Base-by-base conservation (phyloP, 116 monocot species). In the Phalaenopsis hybrid region DNA sequence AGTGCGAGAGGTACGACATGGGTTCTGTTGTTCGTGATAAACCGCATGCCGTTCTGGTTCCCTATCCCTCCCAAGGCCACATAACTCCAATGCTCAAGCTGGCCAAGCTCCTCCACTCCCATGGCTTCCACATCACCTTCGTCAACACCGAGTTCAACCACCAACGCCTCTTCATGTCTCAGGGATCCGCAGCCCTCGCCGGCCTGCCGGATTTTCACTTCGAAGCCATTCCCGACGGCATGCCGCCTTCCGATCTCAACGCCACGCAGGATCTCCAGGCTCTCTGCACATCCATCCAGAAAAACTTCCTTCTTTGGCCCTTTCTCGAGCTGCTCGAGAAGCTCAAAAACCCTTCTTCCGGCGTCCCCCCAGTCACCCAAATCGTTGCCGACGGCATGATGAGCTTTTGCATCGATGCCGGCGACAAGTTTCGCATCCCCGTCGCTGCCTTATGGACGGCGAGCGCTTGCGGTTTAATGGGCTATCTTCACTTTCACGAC, bases 61-160 rank as follows among this genome's bases (percentile, higher is more conserved):
- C 85, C 23, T 85, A n/a, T 57, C 85, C 85, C 18, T 58, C 82
- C 57, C 82, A 85, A 82, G 85, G 85, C 58, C 85, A 82, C 82
- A 78, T 85, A 59, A 74, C 67, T 23, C 59, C 82, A 2, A 63
- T 74, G 85, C 82, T 82, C 2, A 76, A 78, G 52, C 81, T 85
- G 0, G 78, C 85, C 55, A 85, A 85, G 81, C 43, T 85, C 59
- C 82, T 85, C 82, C 82, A 85, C 74, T 58, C n/a, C 61, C 72
- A 74, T 13, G 79, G 85, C 79, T 85, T 85, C 74, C 73, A 82
- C 79, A 75, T 85, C 79, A 85, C 85, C 49, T 85, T 82, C 63
- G 79, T 82, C 34, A 77, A 85, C 82, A 79, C 85, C 44, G 79
- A 82, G 49, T 82, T 78, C 81, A 85, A 85, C 74, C 77, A 85